Evolutionary conservation across 768 basidiomycete species (phyloP).

Genomic region (Termitomyces titanicus): DNA sequence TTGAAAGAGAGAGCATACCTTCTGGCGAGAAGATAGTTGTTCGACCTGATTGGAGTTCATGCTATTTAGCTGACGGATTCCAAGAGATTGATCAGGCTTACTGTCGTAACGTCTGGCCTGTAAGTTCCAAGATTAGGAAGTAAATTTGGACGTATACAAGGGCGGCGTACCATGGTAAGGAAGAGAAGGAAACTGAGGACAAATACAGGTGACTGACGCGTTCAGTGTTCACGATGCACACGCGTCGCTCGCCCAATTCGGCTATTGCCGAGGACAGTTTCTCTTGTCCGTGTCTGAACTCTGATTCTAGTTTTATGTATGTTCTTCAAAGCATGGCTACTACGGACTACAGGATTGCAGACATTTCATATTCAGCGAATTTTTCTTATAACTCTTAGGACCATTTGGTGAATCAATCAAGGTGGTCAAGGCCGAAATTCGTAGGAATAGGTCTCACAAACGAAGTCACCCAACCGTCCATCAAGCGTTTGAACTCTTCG

Average conservation of each 20-base stretch:
- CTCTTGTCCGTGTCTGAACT: too few species aligned
- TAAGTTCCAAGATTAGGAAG: not conserved
- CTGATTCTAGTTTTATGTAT: too few species aligned
- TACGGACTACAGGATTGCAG: not conserved
- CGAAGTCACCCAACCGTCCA: conserved; percentile 1
- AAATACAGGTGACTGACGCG: conserved; percentile 36
- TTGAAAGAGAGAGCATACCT: conserved; percentile 44
- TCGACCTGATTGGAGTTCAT: conserved; percentile 52
- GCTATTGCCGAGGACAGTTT: conserved; percentile 26
- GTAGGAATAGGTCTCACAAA: not conserved
- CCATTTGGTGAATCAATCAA: not conserved
- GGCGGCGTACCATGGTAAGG: conserved; percentile 45
- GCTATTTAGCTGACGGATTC: conserved; percentile 13
- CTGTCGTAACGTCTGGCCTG: conserved; percentile 96
- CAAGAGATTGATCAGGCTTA: conserved; percentile 37
- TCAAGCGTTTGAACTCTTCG: not conserved
- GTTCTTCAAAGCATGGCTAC: too few species aligned
- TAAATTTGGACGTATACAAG: not conserved
- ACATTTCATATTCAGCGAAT: not conserved
- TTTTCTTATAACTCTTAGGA: too few species aligned
- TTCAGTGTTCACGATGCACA: conserved; percentile 40
- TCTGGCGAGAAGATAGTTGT: conserved; percentile 99
- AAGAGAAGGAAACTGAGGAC: conserved; percentile 5
- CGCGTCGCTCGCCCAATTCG: conserved; percentile 38
- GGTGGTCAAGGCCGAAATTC: not conserved